Base-by-base conservation (phyloP, 495 filamentous ascomycete genomes). In the Oidiodendron maius region DNA sequence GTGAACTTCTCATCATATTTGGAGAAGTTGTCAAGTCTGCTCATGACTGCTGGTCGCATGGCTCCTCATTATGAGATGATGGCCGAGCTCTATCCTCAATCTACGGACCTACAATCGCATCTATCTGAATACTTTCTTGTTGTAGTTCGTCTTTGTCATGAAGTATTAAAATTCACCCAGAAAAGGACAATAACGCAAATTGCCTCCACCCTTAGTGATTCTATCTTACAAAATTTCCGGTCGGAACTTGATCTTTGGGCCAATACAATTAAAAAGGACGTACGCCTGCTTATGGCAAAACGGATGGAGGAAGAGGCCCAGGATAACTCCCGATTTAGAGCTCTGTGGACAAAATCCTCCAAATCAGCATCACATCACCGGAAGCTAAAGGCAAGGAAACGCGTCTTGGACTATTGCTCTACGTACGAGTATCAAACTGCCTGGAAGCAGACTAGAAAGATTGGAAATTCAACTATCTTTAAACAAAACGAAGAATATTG, bases 111-210 rank as follows among this genome's bases (percentile, higher is more conserved):
- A 23, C 68, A 69, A 53, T 60, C 57, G 16, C 40, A 61, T 21
- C 53, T 72, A 25, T 66, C 28, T 37, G 68, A 72, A 53, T 72
- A 72, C 48, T 71, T 67, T 46, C 64, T 68, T 43, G 56, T 65
- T 1, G 59, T 72, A 16, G 65, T 72, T 36, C 40, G 55, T 34
- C 57, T 72, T 20, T 74, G 68, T 40, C 64, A 65, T 35, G 48
- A 66, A 16, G 38, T 66, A 3, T 49, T 68, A 18, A 59, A 62
- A 10, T 58, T 59, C 36, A 57, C 60, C 3, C 53, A 63, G 44
- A 68, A 65, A 50, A 64, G 67, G 12, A 48, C 50, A 16, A 38
- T 71, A 13, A 51, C 54, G n/a, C 62, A 69, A 55, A 13, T 71
- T 15, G 40, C 51, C 37, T 58, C 60, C 39, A 45, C 52, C 39